Percentiles rank a stretch among this genome's conserved stretches.
Evolutionary conservation across 345 rosid genomes (phyloP).

Genomic region (Citrus australasica): DNA sequence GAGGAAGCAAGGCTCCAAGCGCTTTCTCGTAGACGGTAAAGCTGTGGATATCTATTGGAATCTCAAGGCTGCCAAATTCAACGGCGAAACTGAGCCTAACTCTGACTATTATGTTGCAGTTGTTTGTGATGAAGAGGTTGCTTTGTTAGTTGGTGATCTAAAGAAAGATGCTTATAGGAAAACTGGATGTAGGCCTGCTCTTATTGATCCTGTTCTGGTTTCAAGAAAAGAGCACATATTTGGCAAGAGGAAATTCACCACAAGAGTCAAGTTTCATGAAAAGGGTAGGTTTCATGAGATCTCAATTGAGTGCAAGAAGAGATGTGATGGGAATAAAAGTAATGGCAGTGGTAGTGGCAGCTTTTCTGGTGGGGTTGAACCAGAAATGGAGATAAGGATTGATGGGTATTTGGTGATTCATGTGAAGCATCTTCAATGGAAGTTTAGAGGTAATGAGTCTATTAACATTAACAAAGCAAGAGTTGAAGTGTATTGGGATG

Average conservation of each 20-base stretch:
- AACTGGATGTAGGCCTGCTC: conserved; percentile 66
- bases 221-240: conserved; percentile 65
- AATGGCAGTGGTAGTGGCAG: neutral
- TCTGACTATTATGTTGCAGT: conserved; percentile 79
- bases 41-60: conserved; percentile 64
- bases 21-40: conserved; percentile 45
- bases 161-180: conserved; percentile 67
- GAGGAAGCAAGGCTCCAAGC: conserved; percentile 70
- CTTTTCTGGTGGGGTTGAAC: conserved; percentile 32
- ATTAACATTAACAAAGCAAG: conserved; percentile 44
- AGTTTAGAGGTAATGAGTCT: conserved; percentile 69
- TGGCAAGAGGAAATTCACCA: conserved; percentile 56
- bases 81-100: conserved; percentile 62
- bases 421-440: conserved; percentile 79
- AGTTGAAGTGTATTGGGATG: conserved; percentile 73
- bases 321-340: neutral
- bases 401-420: conserved; percentile 57
- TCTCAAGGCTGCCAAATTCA: conserved; percentile 59
- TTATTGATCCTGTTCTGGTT: conserved; percentile 57
- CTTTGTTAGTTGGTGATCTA: conserved; percentile 75
- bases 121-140: conserved; percentile 72
- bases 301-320: conserved; percentile 58
- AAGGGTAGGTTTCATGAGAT: conserved; percentile 54
- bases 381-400: conserved; percentile 63
- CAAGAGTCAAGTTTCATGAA: conserved; percentile 50